Evolutionary conservation across 768 basidiomycete genomes (phyloP).

Genomic region (Lentinula lateritia): DNA sequence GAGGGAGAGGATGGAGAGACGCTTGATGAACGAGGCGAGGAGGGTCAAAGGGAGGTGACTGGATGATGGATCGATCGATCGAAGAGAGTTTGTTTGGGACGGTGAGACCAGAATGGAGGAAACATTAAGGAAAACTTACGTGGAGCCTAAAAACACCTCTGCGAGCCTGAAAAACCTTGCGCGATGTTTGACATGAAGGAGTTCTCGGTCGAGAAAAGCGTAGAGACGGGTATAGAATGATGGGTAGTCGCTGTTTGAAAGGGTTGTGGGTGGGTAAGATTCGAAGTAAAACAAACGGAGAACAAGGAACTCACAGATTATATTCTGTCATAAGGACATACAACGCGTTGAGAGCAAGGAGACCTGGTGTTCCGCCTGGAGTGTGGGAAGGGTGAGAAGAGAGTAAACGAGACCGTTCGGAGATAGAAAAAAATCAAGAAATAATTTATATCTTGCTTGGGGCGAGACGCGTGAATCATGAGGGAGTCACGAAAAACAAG

Average conservation of each 20-base stretch:
- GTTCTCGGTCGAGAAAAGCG: conserved; percentile 78
- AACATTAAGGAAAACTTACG: conserved; percentile 44
- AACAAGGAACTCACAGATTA: conserved; percentile 64
- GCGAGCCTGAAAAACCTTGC: conserved; percentile 92
- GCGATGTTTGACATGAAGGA: conserved; percentile 88
- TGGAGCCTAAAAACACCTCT: conserved; percentile 87
- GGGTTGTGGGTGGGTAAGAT: neutral
- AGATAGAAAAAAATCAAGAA: no score
- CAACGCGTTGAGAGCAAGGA: conserved; percentile 87
- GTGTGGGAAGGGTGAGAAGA: neutral
- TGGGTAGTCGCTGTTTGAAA: conserved; percentile 76
- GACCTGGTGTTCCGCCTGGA: conserved; percentile 74
- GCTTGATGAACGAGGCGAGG: conserved; percentile 94
- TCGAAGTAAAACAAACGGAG: conserved; percentile 5
- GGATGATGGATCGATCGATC: neutral
- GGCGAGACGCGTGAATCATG: no score
- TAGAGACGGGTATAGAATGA: conserved; percentile 93
- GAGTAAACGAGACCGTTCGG: neutral
- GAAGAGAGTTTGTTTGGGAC: neutral
- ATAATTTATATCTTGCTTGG: no score
- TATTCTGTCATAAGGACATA: conserved; percentile 90
- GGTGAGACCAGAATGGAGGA: no score
- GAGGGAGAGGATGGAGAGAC: conserved; percentile 79
- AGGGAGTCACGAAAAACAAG: no score
- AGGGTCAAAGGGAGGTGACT: conserved; percentile 84